Evolutionary conservation across 192 early-diverging fungal genomes (phyloP).

Genomic region (Chytriomyces sp.): DNA sequence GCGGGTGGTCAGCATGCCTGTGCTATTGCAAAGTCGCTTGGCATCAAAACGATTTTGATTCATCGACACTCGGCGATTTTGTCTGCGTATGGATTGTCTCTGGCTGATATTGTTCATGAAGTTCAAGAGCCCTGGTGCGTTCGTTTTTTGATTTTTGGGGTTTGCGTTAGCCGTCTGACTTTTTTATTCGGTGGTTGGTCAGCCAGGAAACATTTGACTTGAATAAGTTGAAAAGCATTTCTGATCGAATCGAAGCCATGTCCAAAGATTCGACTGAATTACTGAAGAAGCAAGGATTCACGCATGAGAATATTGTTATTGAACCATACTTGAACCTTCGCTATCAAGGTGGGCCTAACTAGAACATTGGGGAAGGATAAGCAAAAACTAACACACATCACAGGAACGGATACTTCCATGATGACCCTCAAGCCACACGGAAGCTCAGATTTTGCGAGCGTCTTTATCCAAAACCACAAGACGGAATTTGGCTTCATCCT

Average conservation of each 20-base stretch:
- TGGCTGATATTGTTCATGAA: constrained; percentile 94
- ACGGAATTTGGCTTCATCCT: constrained; percentile 97
- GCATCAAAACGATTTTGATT: constrained; percentile 84
- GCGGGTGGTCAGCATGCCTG: constrained; percentile 49
- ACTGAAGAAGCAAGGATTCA: constrained; percentile 77
- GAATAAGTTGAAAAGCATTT: constrained; percentile 47
- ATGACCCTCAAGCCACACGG: constrained; percentile 79
- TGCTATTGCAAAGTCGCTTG: constrained; percentile 84
- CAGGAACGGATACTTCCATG: constrained; percentile 83
- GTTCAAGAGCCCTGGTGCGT: constrained; percentile 76
- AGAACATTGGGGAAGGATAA: constrained; percentile 66
- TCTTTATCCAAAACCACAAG: constrained; percentile 78
- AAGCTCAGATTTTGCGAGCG: constrained; percentile 59
- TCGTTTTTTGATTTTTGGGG: neutral
- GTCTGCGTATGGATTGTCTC: constrained; percentile 87
- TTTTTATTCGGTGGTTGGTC: constrained; percentile 2
- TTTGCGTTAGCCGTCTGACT: neutral
- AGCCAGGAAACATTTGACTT: constrained; percentile 48
- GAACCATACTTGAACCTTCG: constrained; percentile 86
- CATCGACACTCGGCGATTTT: constrained; percentile 89
- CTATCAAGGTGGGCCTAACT: constrained; percentile 67
- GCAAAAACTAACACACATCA: constrained; percentile 60
- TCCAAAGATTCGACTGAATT: constrained; percentile 49
- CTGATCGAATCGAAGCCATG: constrained; percentile 61
- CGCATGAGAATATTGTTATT: constrained; percentile 50